Conservation (phyloP, 352 stramenopile species). For the Globisporangium paddicum region DNA sequence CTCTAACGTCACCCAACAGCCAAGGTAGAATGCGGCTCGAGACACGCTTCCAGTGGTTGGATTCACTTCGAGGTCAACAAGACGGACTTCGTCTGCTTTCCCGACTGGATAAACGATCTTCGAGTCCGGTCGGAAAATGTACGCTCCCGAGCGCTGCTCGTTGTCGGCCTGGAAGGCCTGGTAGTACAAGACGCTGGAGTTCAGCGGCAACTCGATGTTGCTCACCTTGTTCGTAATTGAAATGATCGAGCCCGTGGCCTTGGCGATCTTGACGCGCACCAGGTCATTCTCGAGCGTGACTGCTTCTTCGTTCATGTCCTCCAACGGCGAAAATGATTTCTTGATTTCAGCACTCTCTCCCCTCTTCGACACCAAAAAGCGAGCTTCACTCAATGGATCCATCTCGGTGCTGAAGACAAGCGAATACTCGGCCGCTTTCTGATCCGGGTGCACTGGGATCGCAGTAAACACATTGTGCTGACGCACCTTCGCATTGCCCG, state of each 20-base stretch:
- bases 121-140: constrained; percentile 93
- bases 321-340: neutral
- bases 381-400: constrained; percentile 40
- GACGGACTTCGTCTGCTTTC: constrained; percentile 23
- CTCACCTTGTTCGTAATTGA: constrained; percentile 71
- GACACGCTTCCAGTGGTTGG: constrained; percentile 20
- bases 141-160: constrained; percentile 91
- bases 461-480: constrained; percentile 46
- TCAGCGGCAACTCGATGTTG: constrained; percentile 52
- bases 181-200: constrained; percentile 58
- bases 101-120: constrained; percentile 51
- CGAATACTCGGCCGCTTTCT: constrained; percentile 47
- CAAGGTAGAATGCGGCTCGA: constrained; percentile 74
- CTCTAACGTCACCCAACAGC: constrained; percentile 87
- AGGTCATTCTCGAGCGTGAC: constrained; percentile 62
- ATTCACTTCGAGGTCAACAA: constrained; percentile 39
- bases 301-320: constrained; percentile 12
- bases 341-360: neutral
- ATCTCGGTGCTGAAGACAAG: constrained; percentile 65
- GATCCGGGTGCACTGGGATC: constrained; percentile 46
- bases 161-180: constrained; percentile 43
- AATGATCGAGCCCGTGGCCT: constrained; percentile 42
- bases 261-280: constrained; percentile 47
- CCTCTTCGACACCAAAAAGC: constrained; percentile 51
- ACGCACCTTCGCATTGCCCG: constrained; percentile 28